Evolutionary conservation across 2,329 filamentous ascomycete genomes (phyloP).

Genomic region (Penicillium sp.): DNA sequence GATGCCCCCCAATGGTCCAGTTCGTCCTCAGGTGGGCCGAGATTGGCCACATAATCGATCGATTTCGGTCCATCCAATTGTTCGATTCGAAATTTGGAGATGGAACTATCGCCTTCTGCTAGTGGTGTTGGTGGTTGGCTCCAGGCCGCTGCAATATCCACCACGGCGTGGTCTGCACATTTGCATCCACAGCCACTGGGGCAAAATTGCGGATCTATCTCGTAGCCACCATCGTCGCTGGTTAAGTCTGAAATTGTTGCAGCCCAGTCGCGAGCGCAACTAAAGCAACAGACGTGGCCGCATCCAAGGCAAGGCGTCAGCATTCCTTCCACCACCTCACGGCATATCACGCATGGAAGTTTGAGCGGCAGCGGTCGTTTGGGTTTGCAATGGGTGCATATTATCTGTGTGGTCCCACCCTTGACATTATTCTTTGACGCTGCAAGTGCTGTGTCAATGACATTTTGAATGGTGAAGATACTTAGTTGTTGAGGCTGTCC

Average conservation of each 20-base stretch:
- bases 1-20: conserved; percentile 44
- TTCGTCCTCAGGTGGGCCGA: conserved; percentile 39
- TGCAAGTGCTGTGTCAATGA: conserved; percentile 26
- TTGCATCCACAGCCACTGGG: conserved; percentile 55
- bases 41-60: conserved; percentile 22
- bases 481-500: conserved; percentile 43
- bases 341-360: conserved; percentile 51
- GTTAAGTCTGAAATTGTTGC: conserved; percentile 20
- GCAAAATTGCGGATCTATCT: conserved; percentile 39
- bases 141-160: conserved; percentile 39
- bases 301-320: conserved; percentile 53
- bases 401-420: conserved; percentile 22
- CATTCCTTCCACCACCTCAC: conserved; percentile 49
- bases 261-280: conserved; percentile 52
- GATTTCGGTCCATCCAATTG: conserved; percentile 21
- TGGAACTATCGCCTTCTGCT: conserved; percentile 26
- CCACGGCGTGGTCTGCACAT: conserved; percentile 46
- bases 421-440: conserved; percentile 28
- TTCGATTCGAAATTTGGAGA: conserved; percentile 24
- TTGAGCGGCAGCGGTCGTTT: conserved; percentile 39
- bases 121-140: conserved; percentile 25
- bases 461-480: conserved; percentile 37
- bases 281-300: conserved; percentile 53
- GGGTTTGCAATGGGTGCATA: conserved; percentile 45
- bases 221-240: conserved; percentile 23